A percentile compares a stretch with the other conserved stretches of the same genome.
phyloP scores from a whole-genome alignment of 768 basidiomycete species.

The Macrolepiota dolichaula region DNA sequence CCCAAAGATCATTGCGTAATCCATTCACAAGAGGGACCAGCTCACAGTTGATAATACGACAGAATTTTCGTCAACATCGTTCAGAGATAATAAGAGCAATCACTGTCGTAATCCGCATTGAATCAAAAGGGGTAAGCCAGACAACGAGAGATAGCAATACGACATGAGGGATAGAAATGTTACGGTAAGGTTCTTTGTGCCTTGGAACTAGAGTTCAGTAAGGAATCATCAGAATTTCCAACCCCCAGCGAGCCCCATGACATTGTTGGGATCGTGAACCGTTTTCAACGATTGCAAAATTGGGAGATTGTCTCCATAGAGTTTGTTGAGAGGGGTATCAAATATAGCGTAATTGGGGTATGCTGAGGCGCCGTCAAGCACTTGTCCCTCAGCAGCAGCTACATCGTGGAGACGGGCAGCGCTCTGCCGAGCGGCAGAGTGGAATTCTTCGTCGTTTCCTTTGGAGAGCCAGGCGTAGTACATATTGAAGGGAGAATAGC shows the following conservation, averaged over 20 bases:
- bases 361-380: conserved; percentile 30
- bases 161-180: too few relatives aligned
- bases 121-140: too few relatives aligned
- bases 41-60: too few relatives aligned
- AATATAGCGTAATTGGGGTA: conserved; percentile 63
- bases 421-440: conserved; percentile 35
- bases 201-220: too few relatives aligned
- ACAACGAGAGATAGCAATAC: too few relatives aligned
- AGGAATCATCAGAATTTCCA: conserved; percentile 41
- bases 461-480: conserved; percentile 42
- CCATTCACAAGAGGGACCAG: too few relatives aligned
- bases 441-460: conserved; percentile 35
- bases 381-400: conserved; percentile 37
- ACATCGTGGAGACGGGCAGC: conserved; percentile 36
- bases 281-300: conserved; percentile 37
- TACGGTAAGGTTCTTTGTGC: too few relatives aligned
- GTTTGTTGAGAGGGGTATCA: conserved; percentile 43
- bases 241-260: conserved; percentile 69
- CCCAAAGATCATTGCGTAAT: too few relatives aligned
- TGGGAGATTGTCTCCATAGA: conserved; percentile 51
- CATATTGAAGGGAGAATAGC: conserved; percentile 44
- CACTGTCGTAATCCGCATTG: too few relatives aligned
- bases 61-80: too few relatives aligned
- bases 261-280: conserved; percentile 49
- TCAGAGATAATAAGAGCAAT: too few relatives aligned